A percentile compares a stretch with the other conserved stretches of the same genome.
Evolutionary conservation across 2,329 filamentous ascomycete species (phyloP).

Genomic region (Trichothecium roseum): DNA sequence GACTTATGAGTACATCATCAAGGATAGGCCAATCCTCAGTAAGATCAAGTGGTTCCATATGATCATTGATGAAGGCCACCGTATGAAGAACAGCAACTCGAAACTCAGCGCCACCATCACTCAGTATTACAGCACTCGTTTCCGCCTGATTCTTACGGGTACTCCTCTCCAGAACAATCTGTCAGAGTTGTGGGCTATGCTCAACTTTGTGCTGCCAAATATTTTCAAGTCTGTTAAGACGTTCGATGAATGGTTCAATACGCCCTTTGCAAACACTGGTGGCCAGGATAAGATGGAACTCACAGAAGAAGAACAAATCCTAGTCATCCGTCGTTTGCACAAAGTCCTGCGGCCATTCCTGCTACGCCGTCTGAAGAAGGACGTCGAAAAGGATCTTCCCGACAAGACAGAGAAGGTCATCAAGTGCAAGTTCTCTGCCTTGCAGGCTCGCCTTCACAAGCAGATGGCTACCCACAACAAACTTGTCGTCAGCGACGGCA

Average conservation of each 20-base stretch:
- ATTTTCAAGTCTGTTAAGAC: conserved; percentile 99
- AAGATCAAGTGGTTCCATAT: conserved; percentile 99
- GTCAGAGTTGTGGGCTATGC: conserved; percentile 89
- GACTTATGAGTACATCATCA: conserved; percentile 99
- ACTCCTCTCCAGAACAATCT: conserved; percentile 97
- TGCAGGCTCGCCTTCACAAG: conserved; percentile 91
- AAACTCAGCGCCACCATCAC: conserved; percentile 94
- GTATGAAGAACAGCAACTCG: conserved; percentile 97
- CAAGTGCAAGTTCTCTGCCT: conserved; percentile 95
- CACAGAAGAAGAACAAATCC: conserved; percentile 97
- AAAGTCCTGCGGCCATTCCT: conserved; percentile 97
- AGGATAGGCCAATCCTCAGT: conserved; percentile 86
- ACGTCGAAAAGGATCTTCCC: conserved; percentile 96
- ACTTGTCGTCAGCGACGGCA: conserved; percentile 87
- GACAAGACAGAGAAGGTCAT: conserved; percentile 99
- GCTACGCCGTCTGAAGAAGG: conserved; percentile 96
- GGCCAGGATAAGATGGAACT: conserved; percentile 98
- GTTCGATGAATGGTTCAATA: conserved; percentile 99
- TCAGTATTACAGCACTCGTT: conserved; percentile 88
- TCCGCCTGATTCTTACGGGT: conserved; percentile 92
- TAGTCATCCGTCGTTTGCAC: conserved; percentile 95
- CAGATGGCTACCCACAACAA: conserved; percentile 95
- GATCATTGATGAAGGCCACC: conserved; percentile 98
- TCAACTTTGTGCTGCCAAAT: conserved; percentile 95
- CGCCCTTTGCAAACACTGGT: conserved; percentile 95